Evolutionary conservation across 768 basidiomycete genomes (phyloP), one percentile per base, ranked within the genome.

Genomic region (Cyathus striatus): DNA sequence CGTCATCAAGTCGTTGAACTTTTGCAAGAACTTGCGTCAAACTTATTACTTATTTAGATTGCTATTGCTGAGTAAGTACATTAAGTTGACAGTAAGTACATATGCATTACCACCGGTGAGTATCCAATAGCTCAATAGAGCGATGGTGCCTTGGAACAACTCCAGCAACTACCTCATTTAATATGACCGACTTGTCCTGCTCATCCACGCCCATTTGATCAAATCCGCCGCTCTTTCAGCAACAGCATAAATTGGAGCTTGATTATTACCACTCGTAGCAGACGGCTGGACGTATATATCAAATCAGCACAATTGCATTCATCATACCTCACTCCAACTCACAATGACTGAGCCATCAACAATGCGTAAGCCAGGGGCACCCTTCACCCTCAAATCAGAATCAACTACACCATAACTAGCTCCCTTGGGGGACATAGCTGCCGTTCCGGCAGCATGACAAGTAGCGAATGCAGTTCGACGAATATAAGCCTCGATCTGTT

Each of bases 271-370:
- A 30, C 27, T 9, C n/a, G 27, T 30, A n/a, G n/a, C 27, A 30
- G n/a, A 30, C 7, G 27, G 27, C 27, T 16, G 20, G 20, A 17
- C 3, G 22, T n/a, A 22, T 27, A 33, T n/a, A 6, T 18, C 2
- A 9, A 5, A 20, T 21, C 17, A n/a, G 12, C 2, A n/a, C 16
- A 24, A n/a, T n/a, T n/a, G n/a, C n/a, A n/a, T n/a, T 22, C 6
- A 13, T 13, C n/a, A 10, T 5, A n/a, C 4, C 24, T 25, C 18
- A 3, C 22, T 2, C 20, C 17, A 12, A 54, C 61, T 47, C 43
- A 60, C 63, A 32, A 56, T 27, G 47, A 53, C 54, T 13, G 62
- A 62, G 6, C 56, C 56, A 50, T 68, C 64, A 5, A 66, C 57
- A 17, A 68, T 30, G 27, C n/a, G 27, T 12, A 22, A 12, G 24